Base-by-base conservation (phyloP, 2,329 filamentous ascomycete species). In the Tolypocladium sp. region DNA sequence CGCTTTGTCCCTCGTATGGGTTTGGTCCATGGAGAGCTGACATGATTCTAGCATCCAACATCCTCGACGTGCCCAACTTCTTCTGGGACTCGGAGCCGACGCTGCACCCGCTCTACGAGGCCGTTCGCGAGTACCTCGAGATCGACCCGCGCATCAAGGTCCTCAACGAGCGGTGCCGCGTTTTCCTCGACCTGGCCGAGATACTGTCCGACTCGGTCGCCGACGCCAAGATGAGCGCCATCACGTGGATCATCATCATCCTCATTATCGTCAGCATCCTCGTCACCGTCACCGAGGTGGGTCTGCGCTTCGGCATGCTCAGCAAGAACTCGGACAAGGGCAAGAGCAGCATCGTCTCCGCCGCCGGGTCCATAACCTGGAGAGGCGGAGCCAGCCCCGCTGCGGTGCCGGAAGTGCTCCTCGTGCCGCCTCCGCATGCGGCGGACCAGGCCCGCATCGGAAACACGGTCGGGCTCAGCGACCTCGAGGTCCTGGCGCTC, bases 81-180 rank as follows among this genome's bases (percentile, higher is more conserved):
- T 96, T 97, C 81, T 99, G 94, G 94, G 92, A 97, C 72, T 90
- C 90, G 13, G 94, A 99, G 71, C 94, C 94, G 22, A 97, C 91
- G 0, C 82, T 99, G 0, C 91, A 97, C 71, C 94, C 94, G 0
- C 86, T 99, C 35, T 99, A 99, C 77, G 87, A 86, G 60, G 94
- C 92, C 61, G 91, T 97, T 56, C 90, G 94, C 67, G 94, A 97
- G 73, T 99, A 99, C 70, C 88, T 99, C 61, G 94, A 99, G 70
- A 97, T 99, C 72, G 93, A 96, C 69, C 91, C 89, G 9, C 91
- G 94, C 58, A 96, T 96, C 71, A 91, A 95, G 73, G 92, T 97
- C 30, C 87, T 99, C 64, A 99, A 99, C 74, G 94, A 97, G 76
- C 88, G 94, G 57, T 99, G 94, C 72, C 87, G 90, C 49, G 94